A percentile compares a stretch with the other conserved stretches of the same genome.
Conservation (phyloP, 2,329 filamentous ascomycete species). For the Knufia petricola region DNA sequence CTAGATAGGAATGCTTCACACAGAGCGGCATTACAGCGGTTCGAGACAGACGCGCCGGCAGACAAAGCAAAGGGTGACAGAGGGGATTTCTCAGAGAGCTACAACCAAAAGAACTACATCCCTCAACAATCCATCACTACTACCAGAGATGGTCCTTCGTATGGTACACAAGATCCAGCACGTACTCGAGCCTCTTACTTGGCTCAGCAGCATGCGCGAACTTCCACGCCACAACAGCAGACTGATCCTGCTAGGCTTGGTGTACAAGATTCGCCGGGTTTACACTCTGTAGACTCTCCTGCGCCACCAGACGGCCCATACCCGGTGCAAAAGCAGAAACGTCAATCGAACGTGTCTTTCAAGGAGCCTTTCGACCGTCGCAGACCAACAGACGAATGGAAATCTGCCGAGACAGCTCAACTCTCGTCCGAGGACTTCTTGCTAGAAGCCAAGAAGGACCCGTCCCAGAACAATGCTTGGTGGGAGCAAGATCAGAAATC, state of each 20-base stretch:
- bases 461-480: constrained; percentile 56
- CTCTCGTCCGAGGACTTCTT: constrained; percentile 52
- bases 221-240: constrained; percentile 2
- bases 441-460: constrained; percentile 31
- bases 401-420: constrained; percentile 54
- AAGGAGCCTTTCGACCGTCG: constrained; percentile 38
- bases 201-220: background rate
- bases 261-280: constrained; percentile 16
- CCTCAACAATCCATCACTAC: background rate
- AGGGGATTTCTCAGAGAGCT: constrained; percentile 10
- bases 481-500: constrained; percentile 57
- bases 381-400: constrained; percentile 53
- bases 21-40: constrained; percentile 21
- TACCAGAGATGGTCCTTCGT: background rate
- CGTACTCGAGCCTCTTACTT: background rate
- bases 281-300: constrained; percentile 13
- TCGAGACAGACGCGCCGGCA: constrained; percentile 15
- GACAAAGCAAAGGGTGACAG: constrained; percentile 17
- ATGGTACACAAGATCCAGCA: background rate
- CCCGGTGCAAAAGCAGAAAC: constrained; percentile 17
- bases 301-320: background rate
- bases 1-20: constrained; percentile 22
- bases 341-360: constrained; percentile 35
- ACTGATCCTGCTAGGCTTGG: constrained; percentile 8
- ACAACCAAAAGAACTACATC: background rate